Conservation (phyloP, 2,329 filamentous ascomycete genomes). For the Hansfordia pulvinata region DNA sequence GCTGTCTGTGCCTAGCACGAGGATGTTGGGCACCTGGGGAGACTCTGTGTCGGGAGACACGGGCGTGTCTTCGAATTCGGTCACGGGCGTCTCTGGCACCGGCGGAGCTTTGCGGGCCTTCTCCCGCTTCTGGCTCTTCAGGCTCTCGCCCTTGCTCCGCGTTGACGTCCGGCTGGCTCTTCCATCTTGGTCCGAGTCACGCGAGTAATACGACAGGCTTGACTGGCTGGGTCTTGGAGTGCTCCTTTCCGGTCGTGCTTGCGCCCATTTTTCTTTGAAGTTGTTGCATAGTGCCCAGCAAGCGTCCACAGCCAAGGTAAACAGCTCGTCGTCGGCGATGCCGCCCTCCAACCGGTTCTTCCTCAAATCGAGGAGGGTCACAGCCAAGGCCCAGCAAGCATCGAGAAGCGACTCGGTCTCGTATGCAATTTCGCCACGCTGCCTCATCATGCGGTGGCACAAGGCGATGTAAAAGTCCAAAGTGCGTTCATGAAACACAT, state of each 20-base stretch:
- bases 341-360: slow-evolving; percentile 68
- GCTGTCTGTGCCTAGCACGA: slow-evolving; percentile 63
- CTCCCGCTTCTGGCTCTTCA: slow-evolving; percentile 34
- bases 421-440: slow-evolving; percentile 61
- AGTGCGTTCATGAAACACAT: slow-evolving; percentile 78
- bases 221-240: slow-evolving; percentile 74
- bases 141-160: slow-evolving; percentile 39
- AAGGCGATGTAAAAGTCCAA: slow-evolving; percentile 90
- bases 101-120: slow-evolving; percentile 30
- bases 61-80: slow-evolving; percentile 85
- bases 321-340: slow-evolving; percentile 64
- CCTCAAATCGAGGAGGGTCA: slow-evolving; percentile 84
- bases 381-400: slow-evolving; percentile 81
- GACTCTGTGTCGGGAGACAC: slow-evolving; percentile 69
- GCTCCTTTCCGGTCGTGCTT: slow-evolving; percentile 71
- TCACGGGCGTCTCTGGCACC: slow-evolving; percentile 81
- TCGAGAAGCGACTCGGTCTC: slow-evolving; percentile 75
- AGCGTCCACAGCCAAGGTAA: slow-evolving; percentile 79
- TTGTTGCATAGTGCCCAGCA: slow-evolving; percentile 94
- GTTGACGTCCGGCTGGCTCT: slow-evolving; percentile 35
- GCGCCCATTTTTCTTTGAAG: slow-evolving; percentile 84
- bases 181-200: slow-evolving; percentile 32
- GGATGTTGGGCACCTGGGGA: slow-evolving; percentile 70
- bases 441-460: slow-evolving; percentile 94
- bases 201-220: slow-evolving; percentile 44